These are phyloP conservation scores for Domatiomyces catenatus DNA, from an alignment of 2,329 filamentous ascomycete species.

Conservation along the genomic window DNA sequence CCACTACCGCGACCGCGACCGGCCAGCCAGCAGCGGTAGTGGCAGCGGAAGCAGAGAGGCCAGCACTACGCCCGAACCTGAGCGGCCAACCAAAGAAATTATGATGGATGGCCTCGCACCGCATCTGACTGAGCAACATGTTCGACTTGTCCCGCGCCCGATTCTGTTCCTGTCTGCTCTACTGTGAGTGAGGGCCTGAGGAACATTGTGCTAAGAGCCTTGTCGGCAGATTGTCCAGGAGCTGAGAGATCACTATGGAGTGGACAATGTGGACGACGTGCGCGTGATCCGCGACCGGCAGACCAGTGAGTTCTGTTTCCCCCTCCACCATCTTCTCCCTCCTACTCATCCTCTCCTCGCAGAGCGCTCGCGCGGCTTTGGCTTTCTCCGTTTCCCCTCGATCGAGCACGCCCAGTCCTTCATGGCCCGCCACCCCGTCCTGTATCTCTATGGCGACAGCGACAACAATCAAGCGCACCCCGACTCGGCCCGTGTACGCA, in stretches of 20 bases:
- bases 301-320: slow-evolving; percentile 30
- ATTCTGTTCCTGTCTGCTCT: slow-evolving; percentile 4
- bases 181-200: slow-evolving; percentile 15
- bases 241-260: slow-evolving; percentile 36
- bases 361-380: slow-evolving; percentile 42
- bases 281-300: slow-evolving; percentile 43
- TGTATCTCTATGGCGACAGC: slow-evolving; percentile 33
- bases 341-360: slow-evolving; percentile 5
- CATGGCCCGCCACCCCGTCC: slow-evolving; percentile 35
- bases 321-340: no score
- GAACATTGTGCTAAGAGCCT: slow-evolving; percentile 26
- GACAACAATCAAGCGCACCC: slow-evolving; percentile 22
- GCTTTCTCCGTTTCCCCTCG: slow-evolving; percentile 39
- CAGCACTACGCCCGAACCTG: not conserved
- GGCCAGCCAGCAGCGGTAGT: not conserved
- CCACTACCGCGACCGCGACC: not conserved
- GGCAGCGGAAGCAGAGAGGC: not conserved
- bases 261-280: slow-evolving; percentile 40
- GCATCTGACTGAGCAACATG: slow-evolving; percentile 37
- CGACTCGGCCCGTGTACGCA: slow-evolving; percentile 31
- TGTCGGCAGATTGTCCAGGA: slow-evolving; percentile 40
- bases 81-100: slow-evolving; percentile 33
- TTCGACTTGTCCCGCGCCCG: slow-evolving; percentile 26
- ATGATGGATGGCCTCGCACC: slow-evolving; percentile 36
- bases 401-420: slow-evolving; percentile 37